Percentiles rank a stretch among this genome's conserved stretches.
Conservation (phyloP, 805 yeast species). For the Jamesozyma spencerorum region DNA sequence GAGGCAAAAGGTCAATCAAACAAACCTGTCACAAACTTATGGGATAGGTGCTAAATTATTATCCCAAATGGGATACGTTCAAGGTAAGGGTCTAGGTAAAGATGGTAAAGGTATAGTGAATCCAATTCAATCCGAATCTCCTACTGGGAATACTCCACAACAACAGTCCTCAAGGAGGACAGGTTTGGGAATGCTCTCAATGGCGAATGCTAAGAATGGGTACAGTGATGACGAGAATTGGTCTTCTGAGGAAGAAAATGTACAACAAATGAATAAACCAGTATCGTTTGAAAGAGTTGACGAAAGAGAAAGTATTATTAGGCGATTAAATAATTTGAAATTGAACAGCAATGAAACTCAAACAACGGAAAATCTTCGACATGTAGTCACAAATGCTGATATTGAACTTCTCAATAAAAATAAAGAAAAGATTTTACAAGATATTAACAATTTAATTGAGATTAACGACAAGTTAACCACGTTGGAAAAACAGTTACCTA, state of each 20-base stretch:
- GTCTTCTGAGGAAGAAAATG: conserved; percentile 11
- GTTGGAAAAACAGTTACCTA: conserved; percentile 1
- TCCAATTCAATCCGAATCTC: conserved; percentile 52
- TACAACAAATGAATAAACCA: neutral
- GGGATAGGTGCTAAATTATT: conserved; percentile 81
- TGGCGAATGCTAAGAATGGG: neutral
- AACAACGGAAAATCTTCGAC: no score
- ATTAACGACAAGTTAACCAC: neutral
- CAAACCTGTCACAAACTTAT: conserved; percentile 32
- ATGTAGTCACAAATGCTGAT: neutral
- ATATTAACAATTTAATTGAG: neutral
- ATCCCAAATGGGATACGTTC: conserved; percentile 77
- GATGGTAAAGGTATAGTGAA: conserved; percentile 60
- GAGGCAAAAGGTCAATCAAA: neutral
- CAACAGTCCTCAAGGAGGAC: conserved; percentile 54
- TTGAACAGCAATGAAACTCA: no score
- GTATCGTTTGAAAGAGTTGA: conserved; percentile 7
- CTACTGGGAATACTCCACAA: conserved; percentile 23
- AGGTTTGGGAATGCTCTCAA: conserved; percentile 62
- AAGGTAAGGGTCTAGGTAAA: conserved; percentile 80
- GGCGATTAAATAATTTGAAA: conserved; percentile 2
- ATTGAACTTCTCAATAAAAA: neutral
- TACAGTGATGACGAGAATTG: conserved; percentile 7
- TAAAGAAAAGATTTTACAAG: neutral
- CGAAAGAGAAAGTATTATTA: neutral